These are phyloP conservation scores for Ceratocystis colombiana DNA, from an alignment of 2,329 filamentous ascomycete genomes.

Conservation along the genomic window DNA sequence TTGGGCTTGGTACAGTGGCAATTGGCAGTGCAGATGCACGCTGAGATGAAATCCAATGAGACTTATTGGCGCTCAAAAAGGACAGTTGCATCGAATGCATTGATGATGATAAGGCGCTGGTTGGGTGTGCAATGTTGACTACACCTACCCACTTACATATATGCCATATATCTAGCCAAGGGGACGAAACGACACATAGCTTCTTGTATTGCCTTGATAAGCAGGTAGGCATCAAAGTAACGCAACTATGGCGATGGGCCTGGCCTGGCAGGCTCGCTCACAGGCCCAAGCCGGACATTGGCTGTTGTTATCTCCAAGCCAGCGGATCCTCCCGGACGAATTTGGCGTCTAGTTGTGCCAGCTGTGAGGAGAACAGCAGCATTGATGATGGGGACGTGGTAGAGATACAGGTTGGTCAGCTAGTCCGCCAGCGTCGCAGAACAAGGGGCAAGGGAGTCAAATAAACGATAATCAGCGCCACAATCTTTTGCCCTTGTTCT, in stretches of 20 bases:
- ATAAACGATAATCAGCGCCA: not conserved
- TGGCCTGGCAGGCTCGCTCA: not conserved
- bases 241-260: not conserved
- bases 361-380: not conserved
- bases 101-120: not conserved
- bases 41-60: conserved; percentile 1
- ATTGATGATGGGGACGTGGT: not conserved
- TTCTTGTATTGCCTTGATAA: not conserved
- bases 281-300: not conserved
- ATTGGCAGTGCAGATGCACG: conserved; percentile 2
- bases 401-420: not conserved
- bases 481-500: not conserved
- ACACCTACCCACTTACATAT: too few species aligned
- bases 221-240: not conserved
- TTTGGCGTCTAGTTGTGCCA: not conserved
- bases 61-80: not conserved
- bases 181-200: not conserved
- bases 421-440: not conserved
- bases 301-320: conserved; percentile 4
- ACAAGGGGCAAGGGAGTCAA: not conserved
- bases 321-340: not conserved
- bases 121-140: too few species aligned
- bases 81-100: not conserved
- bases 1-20: not conserved
- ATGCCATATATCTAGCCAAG: too few species aligned